phyloP scores from a whole-genome alignment of 495 filamentous ascomycete genomes.

The Aspergillus olivimuriae region DNA sequence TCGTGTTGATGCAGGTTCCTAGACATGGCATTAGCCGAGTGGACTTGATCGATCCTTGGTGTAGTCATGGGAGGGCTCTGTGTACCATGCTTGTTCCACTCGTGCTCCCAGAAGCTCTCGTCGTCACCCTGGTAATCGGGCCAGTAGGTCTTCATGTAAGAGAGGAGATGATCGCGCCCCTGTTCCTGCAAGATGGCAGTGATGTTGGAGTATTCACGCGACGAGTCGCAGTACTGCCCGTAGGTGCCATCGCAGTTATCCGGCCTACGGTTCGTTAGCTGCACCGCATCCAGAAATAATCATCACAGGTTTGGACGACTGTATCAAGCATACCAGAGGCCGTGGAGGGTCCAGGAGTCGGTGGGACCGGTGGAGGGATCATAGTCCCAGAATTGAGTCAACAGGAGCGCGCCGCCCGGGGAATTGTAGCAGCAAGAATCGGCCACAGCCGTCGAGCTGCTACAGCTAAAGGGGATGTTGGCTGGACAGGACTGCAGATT shows the following conservation, averaged over 20 bases:
- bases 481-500: constrained; percentile 21
- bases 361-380: constrained; percentile 55
- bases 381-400: constrained; percentile 80
- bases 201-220: constrained; percentile 62
- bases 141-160: constrained; percentile 73
- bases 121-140: constrained; percentile 51
- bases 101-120: constrained; percentile 69
- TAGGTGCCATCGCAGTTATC: constrained; percentile 76
- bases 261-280: constrained; percentile 52
- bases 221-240: constrained; percentile 58
- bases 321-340: constrained; percentile 51
- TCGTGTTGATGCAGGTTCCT: constrained; percentile 50
- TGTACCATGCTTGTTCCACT: constrained; percentile 71
- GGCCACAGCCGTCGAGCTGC: constrained; percentile 25
- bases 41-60: neutral
- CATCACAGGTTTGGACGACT: neutral
- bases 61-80: neutral
- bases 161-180: constrained; percentile 51
- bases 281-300: no score
- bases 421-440: constrained; percentile 71
- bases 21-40: neutral
- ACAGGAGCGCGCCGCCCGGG: constrained; percentile 65
- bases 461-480: constrained; percentile 32
- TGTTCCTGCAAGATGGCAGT: constrained; percentile 51
- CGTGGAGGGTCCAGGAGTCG: constrained; percentile 80